Base-by-base conservation (phyloP, 2,329 filamentous ascomycete species). In the Iodosphaeria phyllophila region DNA sequence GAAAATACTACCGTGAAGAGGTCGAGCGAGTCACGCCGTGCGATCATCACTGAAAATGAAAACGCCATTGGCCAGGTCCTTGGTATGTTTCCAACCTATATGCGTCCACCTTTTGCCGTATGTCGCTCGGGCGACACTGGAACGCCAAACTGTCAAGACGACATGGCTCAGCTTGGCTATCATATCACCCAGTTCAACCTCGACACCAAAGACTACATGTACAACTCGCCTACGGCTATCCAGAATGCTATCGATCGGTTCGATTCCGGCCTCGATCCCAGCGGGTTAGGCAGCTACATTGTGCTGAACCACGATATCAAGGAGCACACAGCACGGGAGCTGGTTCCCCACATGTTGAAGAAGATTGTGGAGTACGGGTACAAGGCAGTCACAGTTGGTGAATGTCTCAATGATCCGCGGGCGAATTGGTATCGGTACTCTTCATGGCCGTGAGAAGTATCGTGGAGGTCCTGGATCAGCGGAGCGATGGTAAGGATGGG, bases 191-290 rank as follows among this genome's bases (percentile, higher is more conserved):
- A 60, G 36, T 63, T 60, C 34, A 59, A 68, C 36, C 43, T 71
- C 8, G 66, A 73, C 39, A 72, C 67, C 10, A 60, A 68, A 32
- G 67, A 72, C 43, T 71, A 64, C 38, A 48, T 62, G 35, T 57
- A 66, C 34, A 51, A 57, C 28, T 47, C 46, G 6, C 51, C 61
- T 2, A 35, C 34, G 9, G 35, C 46, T 32, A 58, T 60, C 28
- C 50, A 58, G 34, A 52, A 50, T 26, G 46, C 56, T 21, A n/a
- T n/a, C n/a, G n/a, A n/a, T n/a, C n/a, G n/a, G n/a, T n/a, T n/a
- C n/a, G n/a, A n/a, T n/a, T n/a, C n/a, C n/a, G n/a, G n/a, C n/a
- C n/a, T n/a, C n/a, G n/a, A n/a, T n/a, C n/a, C n/a, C n/a, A n/a
- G n/a, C n/a, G n/a, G n/a, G n/a, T n/a, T n/a, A n/a, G n/a, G n/a